A percentile compares a stretch with the other conserved stretches of the same genome.
Evolutionary conservation across 2,329 filamentous ascomycete species (phyloP).

Genomic region (Blastomyces emzantsi): DNA sequence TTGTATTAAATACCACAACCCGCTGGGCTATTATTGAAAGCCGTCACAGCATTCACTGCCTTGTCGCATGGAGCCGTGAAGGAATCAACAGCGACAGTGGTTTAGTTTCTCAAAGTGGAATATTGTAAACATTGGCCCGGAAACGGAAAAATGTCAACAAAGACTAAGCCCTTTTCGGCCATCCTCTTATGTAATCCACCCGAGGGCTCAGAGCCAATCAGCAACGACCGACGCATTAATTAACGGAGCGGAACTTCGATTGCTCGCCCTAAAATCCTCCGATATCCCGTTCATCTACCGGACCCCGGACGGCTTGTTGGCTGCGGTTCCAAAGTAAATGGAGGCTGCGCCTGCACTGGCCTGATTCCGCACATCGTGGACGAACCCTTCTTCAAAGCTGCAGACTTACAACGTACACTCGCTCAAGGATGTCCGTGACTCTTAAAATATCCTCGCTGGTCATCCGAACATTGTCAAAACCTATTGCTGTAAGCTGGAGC

Average conservation of each 20-base stretch:
- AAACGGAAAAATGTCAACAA: conserved; percentile 10
- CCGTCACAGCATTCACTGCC: neutral
- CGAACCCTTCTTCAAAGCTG: neutral
- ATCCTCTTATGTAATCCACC: neutral
- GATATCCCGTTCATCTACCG: neutral
- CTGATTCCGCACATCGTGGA: neutral
- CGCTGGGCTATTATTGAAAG: neutral
- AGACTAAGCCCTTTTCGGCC: neutral
- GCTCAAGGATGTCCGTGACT: conserved; percentile 49
- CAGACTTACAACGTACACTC: neutral
- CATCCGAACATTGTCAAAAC: conserved; percentile 58
- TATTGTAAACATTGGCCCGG: conserved; percentile 17
- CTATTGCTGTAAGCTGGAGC: conserved; percentile 49
- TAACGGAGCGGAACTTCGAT: neutral
- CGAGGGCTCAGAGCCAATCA: neutral
- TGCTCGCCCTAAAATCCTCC: neutral
- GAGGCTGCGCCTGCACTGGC: neutral
- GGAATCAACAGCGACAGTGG: neutral
- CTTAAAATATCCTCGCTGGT: conserved; percentile 57
- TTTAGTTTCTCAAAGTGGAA: conserved; percentile 14
- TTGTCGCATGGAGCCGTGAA: neutral
- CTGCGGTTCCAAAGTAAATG: neutral
- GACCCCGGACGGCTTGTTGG: neutral
- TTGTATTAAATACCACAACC: neutral
- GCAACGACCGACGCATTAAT: neutral